Evolutionary conservation across 805 yeast species (phyloP), one percentile per base, ranked within the genome.

Genomic region (Naumovozyma baii): DNA sequence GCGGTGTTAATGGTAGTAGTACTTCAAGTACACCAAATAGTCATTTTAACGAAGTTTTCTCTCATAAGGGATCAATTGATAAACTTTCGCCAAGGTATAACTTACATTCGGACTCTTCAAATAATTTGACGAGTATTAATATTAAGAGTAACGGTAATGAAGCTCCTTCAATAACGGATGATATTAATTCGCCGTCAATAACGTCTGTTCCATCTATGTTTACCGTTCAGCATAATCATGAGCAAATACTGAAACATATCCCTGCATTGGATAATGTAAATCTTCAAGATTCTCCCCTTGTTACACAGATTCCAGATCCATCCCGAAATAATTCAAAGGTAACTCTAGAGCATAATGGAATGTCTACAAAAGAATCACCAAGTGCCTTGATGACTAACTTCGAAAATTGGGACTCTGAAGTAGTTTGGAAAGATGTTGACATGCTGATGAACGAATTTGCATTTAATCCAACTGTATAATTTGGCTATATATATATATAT

Each of bases 381-480:
- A 46, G 42, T 29, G 42, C 52, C 3, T 40, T 63, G 10, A 44
- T 63, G 44, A 69, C 63, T 18, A 54, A 57, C 10, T 61, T 61
- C 52, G 71, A 66, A 42, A 67, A 65, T 34, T 66, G 71, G 71
- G 61, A 64, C 15, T 63, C 63, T 15, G 71, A 67, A 30, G 56
- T 63, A 54, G 61, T 67, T 2, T 68, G 71, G 87, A 82, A 80
- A 53, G 94, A 86, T 54, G 88, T 86, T 20, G 94, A 85, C 47
- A 70, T 84, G 36, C 83, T 86, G 42, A 84, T 86, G 95, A 84
- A 83, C 54, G 94, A 85, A 54, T 86, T 85, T 62, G 96, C 95
- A 4, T 86, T 86, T 65, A 84, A 83, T 48, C 78, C 85, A 3
- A 52, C 60, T 9, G 49, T 55, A 69, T 68, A 39, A 40, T 22